Evolutionary conservation across 2,329 filamentous ascomycete species (phyloP).

Genomic region (Clonostachys rosea): DNA sequence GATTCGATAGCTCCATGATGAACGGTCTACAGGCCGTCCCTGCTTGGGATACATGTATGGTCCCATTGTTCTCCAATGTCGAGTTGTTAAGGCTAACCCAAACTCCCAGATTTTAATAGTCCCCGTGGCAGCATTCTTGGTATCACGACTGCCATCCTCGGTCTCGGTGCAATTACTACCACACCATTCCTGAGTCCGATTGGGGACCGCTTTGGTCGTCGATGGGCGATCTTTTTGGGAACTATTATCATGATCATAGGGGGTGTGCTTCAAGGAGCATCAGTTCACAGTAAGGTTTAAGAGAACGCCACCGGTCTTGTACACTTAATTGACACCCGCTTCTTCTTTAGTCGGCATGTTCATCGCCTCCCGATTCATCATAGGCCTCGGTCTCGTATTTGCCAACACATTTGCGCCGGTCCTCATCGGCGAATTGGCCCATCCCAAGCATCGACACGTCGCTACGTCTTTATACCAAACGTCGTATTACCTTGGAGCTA

Average conservation of each 20-base stretch:
- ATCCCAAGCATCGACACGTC: slow-evolving; percentile 55
- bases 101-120: slow-evolving; percentile 13
- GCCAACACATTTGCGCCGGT: slow-evolving; percentile 54
- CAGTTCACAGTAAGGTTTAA: slow-evolving; percentile 1
- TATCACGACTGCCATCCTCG: slow-evolving; percentile 49
- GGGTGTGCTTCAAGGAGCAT: slow-evolving; percentile 37
- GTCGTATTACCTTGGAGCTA: slow-evolving; percentile 48
- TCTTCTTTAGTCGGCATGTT: slow-evolving; percentile 39
- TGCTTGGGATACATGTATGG: no score
- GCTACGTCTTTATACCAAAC: slow-evolving; percentile 53
- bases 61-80: no score
- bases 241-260: slow-evolving; percentile 48
- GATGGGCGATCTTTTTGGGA: slow-evolving; percentile 49
- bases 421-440: slow-evolving; percentile 53
- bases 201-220: slow-evolving; percentile 49
- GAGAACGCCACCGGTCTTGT: no score
- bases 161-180: slow-evolving; percentile 49
- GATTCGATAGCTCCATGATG: slow-evolving; percentile 28
- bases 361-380: slow-evolving; percentile 47
- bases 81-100: neutral
- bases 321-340: no score
- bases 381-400: slow-evolving; percentile 53
- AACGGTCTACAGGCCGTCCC: slow-evolving; percentile 30
- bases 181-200: slow-evolving; percentile 48
- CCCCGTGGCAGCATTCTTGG: slow-evolving; percentile 14